Evolutionary conservation across 2,329 filamentous ascomycete genomes (phyloP).

Genomic region (Scolecobasidium constrictum): DNA sequence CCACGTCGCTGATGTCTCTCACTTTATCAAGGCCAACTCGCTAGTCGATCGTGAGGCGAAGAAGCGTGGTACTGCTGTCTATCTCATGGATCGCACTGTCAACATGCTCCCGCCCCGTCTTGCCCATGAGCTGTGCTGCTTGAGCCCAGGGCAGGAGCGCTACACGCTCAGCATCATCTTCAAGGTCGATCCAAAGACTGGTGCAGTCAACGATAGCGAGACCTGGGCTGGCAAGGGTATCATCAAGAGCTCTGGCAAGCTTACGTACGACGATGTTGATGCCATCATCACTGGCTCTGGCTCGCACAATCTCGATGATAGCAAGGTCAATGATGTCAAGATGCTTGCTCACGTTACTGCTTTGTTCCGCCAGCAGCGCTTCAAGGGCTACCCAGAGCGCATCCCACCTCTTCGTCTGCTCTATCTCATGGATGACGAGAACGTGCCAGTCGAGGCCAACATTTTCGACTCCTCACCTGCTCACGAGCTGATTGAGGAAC

Average conservation of each 20-base stretch:
- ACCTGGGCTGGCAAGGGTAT: conserved; percentile 91
- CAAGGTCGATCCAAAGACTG: conserved; percentile 72
- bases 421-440: conserved; percentile 94
- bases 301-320: conserved; percentile 52
- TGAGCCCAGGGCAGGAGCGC: conserved; percentile 77
- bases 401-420: conserved; percentile 80
- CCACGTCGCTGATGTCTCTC: conserved; percentile 87
- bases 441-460: conserved; percentile 91
- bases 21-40: conserved; percentile 94
- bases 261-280: conserved; percentile 80
- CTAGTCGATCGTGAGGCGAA: conserved; percentile 94
- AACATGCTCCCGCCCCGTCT: conserved; percentile 81
- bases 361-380: conserved; percentile 81
- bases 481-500: conserved; percentile 88
- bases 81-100: conserved; percentile 82
- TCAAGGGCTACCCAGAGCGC: conserved; percentile 61
- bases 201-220: conserved; percentile 70
- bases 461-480: conserved; percentile 85
- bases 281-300: conserved; percentile 57
- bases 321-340: conserved; percentile 66
- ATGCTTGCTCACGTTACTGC: conserved; percentile 70
- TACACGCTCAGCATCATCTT: conserved; percentile 90
- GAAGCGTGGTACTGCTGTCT: conserved; percentile 93
- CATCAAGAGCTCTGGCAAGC: conserved; percentile 80
- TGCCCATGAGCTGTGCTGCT: conserved; percentile 76